phyloP scores from a whole-genome alignment of 345 rosid species.

The Eucalyptus pauciflora region DNA sequence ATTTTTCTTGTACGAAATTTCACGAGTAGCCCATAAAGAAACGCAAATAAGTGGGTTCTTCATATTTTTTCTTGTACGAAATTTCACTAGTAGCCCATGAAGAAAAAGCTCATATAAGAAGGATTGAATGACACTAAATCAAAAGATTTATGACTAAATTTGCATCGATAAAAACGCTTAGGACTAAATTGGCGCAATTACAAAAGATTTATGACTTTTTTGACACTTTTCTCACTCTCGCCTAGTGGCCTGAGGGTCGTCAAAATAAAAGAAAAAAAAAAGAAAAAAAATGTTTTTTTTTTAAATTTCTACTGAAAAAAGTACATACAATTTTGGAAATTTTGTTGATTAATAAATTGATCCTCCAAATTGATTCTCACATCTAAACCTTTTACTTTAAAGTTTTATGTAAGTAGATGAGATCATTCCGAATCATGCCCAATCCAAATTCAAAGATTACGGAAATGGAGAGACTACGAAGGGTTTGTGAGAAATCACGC shows the following conservation, averaged over 20 bases:
- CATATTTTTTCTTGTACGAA: too few relatives aligned
- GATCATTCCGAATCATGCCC: neutral
- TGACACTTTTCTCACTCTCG: neutral
- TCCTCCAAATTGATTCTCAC: neutral
- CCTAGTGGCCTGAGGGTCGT: fast-evolving
- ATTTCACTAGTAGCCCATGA: too few relatives aligned
- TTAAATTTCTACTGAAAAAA: too few relatives aligned
- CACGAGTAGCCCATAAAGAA: too few relatives aligned
- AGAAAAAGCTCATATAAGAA: too few relatives aligned
- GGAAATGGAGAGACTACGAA: neutral
- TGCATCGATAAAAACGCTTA: fast-evolving
- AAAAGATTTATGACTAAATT: fast-evolving
- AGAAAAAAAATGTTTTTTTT: too few relatives aligned
- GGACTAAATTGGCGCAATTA: fast-evolving
- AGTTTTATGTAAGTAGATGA: neutral
- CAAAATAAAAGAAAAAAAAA: too few relatives aligned
- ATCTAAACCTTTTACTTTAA: too few relatives aligned
- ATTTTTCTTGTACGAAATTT: too few relatives aligned
- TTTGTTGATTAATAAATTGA: neutral
- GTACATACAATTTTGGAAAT: neutral
- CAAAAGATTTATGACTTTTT: fast-evolving
- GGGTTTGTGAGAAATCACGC: neutral
- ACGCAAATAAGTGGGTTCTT: too few relatives aligned
- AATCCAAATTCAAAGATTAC: neutral
- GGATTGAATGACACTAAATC: fast-evolving